Evolutionary conservation across 176 grass and related monocot genomes (phyloP).

Genomic region (Oryza nivara): DNA sequence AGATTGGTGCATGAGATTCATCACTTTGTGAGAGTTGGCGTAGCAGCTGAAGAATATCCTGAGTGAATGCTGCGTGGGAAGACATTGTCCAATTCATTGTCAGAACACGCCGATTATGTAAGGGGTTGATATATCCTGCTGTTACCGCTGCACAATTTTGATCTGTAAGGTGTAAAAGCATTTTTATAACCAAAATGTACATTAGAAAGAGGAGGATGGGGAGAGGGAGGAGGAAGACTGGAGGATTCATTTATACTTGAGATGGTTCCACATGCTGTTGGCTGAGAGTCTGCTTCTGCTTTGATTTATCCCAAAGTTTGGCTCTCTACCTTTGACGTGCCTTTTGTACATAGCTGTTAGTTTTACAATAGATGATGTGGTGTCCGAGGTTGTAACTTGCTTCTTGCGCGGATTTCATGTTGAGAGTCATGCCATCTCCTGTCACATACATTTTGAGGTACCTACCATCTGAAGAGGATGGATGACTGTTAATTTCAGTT

Average conservation of each 20-base stretch:
- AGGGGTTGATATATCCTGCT: conserved; percentile 38
- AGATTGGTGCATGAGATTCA: conserved; percentile 35
- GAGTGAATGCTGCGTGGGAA: conserved; percentile 31
- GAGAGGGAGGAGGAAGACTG: conserved; percentile 35
- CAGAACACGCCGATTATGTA: not conserved
- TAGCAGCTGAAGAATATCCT: conserved; percentile 28
- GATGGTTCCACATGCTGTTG: conserved; percentile 43
- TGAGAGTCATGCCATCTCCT: not conserved
- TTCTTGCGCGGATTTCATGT: conserved; percentile 4
- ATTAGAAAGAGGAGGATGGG: conserved; percentile 40
- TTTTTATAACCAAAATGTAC: conserved; percentile 65
- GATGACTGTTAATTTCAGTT: conserved; percentile 27
- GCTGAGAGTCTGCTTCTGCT: conserved; percentile 47
- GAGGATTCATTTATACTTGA: conserved; percentile 64
- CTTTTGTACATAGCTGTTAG: conserved; percentile 52
- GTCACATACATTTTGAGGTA: not conserved
- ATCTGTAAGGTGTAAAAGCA: conserved; percentile 66
- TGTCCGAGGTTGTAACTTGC: conserved; percentile 39
- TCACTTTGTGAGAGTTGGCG: conserved; percentile 22
- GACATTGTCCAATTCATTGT: conserved; percentile 24
- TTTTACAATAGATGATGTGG: conserved; percentile 37
- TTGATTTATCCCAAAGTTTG: conserved; percentile 48
- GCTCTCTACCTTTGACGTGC: conserved; percentile 14
- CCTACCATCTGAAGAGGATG: not conserved
- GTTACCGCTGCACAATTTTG: conserved; percentile 70